These are phyloP conservation scores for Xylaria hypoxylon DNA, from an alignment of 2,329 filamentous ascomycete species.

Conservation along the genomic window DNA sequence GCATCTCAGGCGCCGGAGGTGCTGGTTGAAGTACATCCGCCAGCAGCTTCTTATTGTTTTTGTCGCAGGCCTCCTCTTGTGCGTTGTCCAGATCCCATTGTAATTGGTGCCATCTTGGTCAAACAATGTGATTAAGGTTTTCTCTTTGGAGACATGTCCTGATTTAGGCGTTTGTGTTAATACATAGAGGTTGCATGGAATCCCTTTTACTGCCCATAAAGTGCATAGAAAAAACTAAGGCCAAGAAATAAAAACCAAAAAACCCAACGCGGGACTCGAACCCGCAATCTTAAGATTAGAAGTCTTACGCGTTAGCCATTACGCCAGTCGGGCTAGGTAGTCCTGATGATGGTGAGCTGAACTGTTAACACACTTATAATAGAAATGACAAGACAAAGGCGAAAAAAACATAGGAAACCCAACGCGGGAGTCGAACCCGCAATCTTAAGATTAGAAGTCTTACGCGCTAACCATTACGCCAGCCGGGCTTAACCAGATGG, in stretches of 20 bases:
- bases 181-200: too few relatives aligned
- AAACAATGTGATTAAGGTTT: background rate
- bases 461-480: conserved; percentile 16
- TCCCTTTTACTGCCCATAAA: too few relatives aligned
- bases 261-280: conserved; percentile 11
- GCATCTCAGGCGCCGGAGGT: background rate
- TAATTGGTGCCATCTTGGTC: background rate
- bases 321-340: conserved; percentile 11
- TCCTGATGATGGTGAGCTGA: too few relatives aligned
- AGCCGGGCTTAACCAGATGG: background rate
- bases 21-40: background rate
- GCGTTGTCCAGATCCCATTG: conserved; percentile 33
- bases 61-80: conserved; percentile 23
- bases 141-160: background rate
- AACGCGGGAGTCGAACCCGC: conserved; percentile 9
- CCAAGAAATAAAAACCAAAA: too few relatives aligned
- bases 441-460: conserved; percentile 20
- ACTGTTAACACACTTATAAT: too few relatives aligned
- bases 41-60: background rate
- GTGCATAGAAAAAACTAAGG: too few relatives aligned
- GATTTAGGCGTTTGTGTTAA: too few relatives aligned
- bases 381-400: too few relatives aligned
- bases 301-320: conserved; percentile 18
- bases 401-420: too few relatives aligned
- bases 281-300: conserved; percentile 18